phyloP scores from a whole-genome alignment of 192 early-diverging fungal genomes.

The Obelidium mucronatum region DNA sequence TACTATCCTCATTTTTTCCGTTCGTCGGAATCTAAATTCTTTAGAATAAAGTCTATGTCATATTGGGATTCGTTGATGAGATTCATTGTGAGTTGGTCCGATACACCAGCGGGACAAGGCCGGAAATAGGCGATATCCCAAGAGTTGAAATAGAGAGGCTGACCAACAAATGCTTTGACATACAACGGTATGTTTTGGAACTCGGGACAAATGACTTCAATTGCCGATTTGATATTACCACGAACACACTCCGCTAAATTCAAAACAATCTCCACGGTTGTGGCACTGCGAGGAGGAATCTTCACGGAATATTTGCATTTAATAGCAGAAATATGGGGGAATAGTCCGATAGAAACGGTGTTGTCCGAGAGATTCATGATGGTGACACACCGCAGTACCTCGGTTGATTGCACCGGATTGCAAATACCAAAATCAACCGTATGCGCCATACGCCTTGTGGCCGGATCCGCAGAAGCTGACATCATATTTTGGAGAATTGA shows the following conservation, averaged over 20 bases:
- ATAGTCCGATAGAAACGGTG: slow-evolving; percentile 57
- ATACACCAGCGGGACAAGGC: slow-evolving; percentile 49
- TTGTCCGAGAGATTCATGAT: slow-evolving; percentile 61
- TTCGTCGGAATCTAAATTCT: slow-evolving; percentile 25
- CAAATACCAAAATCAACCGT: slow-evolving; percentile 67
- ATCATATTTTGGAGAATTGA: slow-evolving; percentile 63
- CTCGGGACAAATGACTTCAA: slow-evolving; percentile 68
- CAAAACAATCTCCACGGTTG: slow-evolving; percentile 61
- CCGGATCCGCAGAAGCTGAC: slow-evolving; percentile 55
- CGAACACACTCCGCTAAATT: slow-evolving; percentile 29
- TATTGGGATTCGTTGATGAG: slow-evolving; percentile 68
- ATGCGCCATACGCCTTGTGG: slow-evolving; percentile 52
- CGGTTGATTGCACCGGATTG: slow-evolving; percentile 6
- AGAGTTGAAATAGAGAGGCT: slow-evolving; percentile 58
- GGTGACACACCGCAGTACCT: slow-evolving; percentile 58
- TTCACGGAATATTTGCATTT: slow-evolving; percentile 61
- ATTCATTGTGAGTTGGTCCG: slow-evolving; percentile 40
- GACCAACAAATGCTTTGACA: slow-evolving; percentile 60
- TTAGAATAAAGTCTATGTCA: slow-evolving; percentile 43
- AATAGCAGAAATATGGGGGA: slow-evolving; percentile 54
- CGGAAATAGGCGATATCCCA: slow-evolving; percentile 65
- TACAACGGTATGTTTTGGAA: slow-evolving; percentile 64
- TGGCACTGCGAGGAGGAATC: slow-evolving; percentile 62
- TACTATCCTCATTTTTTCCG: slow-evolving; percentile 3
- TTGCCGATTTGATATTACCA: slow-evolving; percentile 55